Conservation (phyloP, 495 filamentous ascomycete species). For the Oleoguttula mirabilis region DNA sequence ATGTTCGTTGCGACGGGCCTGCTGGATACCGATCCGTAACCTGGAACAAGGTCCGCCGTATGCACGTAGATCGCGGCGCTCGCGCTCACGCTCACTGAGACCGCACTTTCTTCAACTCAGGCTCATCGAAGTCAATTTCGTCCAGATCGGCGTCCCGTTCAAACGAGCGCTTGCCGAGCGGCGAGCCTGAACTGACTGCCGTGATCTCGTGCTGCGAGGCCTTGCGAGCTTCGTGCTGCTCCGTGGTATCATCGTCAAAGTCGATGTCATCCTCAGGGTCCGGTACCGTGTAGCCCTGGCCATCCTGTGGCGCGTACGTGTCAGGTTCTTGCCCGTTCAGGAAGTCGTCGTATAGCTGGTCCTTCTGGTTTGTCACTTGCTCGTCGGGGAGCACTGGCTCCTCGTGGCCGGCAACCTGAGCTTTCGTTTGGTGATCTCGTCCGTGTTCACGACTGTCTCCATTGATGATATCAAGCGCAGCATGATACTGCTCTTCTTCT, state of each 20-base stretch:
- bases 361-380: too few species aligned
- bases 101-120: constrained; percentile 5
- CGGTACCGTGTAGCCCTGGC: background rate
- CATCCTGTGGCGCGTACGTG: background rate
- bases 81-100: constrained; percentile 2
- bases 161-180: constrained; percentile 18
- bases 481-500: constrained; percentile 5
- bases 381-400: too few species aligned
- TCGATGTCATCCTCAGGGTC: constrained; percentile 12
- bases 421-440: constrained; percentile 3
- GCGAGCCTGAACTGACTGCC: constrained; percentile 1
- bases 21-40: too few species aligned
- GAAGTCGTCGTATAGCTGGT: too few species aligned
- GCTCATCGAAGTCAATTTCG: constrained; percentile 7
- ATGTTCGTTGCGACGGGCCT: too few species aligned
- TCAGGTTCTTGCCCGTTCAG: background rate
- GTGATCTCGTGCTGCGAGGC: background rate
- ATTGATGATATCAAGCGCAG: background rate
- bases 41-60: too few species aligned
- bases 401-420: background rate
- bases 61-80: too few species aligned
- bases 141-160: constrained; percentile 3
- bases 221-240: constrained; percentile 4
- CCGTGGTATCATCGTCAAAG: constrained; percentile 14
- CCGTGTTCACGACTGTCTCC: constrained; percentile 11